Evolutionary conservation across 495 filamentous ascomycete genomes (phyloP).

Genomic region (Chaetomidium leptoderma): DNA sequence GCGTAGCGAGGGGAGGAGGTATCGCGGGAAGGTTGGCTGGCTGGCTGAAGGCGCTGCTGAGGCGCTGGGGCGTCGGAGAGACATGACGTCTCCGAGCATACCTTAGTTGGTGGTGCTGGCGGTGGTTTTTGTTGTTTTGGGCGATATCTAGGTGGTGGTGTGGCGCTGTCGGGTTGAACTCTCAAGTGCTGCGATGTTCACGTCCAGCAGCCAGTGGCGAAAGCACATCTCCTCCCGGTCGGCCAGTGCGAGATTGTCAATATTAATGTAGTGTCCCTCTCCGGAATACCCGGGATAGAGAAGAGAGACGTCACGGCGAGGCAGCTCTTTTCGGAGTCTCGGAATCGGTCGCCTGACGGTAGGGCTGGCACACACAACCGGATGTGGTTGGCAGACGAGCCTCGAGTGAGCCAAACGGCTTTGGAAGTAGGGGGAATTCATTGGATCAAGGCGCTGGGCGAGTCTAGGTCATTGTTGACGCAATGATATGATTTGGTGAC

Average conservation of each 20-base stretch:
- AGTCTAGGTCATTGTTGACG: background rate
- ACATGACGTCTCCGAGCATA: slow-evolving; percentile 26
- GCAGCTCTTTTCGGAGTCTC: background rate
- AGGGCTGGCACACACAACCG: background rate
- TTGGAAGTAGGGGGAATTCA: background rate
- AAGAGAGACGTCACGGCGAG: background rate
- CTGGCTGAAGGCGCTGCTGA: slow-evolving; percentile 7
- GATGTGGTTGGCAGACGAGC: background rate
- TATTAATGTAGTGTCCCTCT: background rate
- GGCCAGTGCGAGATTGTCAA: too few relatives aligned
- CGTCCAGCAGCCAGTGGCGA: background rate
- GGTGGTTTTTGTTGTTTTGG: too few relatives aligned
- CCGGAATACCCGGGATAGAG: background rate
- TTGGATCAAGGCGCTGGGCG: background rate
- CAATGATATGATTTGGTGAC: background rate
- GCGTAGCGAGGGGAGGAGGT: slow-evolving; percentile 46
- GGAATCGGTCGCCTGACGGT: slow-evolving; percentile 3
- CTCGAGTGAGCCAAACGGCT: background rate
- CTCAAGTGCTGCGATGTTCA: background rate
- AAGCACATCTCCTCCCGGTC: background rate
- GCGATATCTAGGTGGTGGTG: too few relatives aligned
- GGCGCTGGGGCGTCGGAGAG: slow-evolving; percentile 7
- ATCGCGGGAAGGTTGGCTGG: slow-evolving; percentile 45
- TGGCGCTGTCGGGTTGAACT: background rate
- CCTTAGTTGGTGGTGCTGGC: background rate